Base-by-base conservation (phyloP, 129 eudicot species). In the Artemisia argyi region DNA sequence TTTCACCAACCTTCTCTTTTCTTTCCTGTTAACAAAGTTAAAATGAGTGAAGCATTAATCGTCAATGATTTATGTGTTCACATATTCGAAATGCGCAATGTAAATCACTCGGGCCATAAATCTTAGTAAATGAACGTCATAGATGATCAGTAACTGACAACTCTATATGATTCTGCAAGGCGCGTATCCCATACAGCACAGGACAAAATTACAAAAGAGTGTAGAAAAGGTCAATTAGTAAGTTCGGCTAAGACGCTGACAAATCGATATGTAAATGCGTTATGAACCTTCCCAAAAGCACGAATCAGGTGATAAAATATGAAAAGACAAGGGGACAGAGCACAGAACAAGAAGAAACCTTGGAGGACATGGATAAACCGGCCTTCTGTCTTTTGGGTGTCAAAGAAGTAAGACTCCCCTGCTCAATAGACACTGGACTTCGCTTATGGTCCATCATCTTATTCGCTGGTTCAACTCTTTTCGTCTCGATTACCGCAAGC, bases 1-100 rank as follows among this genome's bases (percentile, higher is more conserved):
- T 79, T 82, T 92, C 98, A 66, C 98, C 87, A 74, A 92, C 66
- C 76, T 89, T 89, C 54, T 89, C 96, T 78, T 89, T 89, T 79
- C 88, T 83, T 77, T 89, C 91, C 98, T 89, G 62, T 46, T 53
- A 79, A 80, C 67, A 71, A 78, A 24, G 13, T 39, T 15, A 56
- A 53, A 54, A 42, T 46, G 18, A 68, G 12, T 49, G 24, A 66
- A 57, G 11, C 17, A n/a, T 1, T 12, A 47, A 58, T 54, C 35
- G 28, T 52, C 59, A 55, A 64, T 14, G 3, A 14, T 47, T 24
- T 46, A 13, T 7, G 28, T 51, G 54, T 62, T 17, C 32, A 80
- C 16, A 44, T 61, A 20, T 44, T 73, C 62, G 11, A 58, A 14
- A 52, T 26, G 4, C 4, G 30, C 30, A 26, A 26, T 26, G 30